Base-by-base conservation (phyloP, 2,329 filamentous ascomycete species). In the Venturia pyrina region DNA sequence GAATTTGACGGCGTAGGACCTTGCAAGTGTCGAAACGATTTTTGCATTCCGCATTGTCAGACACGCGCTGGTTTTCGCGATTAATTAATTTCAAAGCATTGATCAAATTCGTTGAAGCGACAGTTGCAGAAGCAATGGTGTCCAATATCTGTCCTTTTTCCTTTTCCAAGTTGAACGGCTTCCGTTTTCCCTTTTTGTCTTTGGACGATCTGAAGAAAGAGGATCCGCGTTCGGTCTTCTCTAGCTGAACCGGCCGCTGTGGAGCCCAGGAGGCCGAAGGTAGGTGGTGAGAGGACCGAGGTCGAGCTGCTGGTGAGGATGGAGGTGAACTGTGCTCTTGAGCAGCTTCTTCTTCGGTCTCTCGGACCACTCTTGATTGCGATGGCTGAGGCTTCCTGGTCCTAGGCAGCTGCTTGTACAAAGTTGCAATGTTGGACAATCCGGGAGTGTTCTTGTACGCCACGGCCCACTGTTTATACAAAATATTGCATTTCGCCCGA, bases 81-180 rank as follows among this genome's bases (percentile, higher is more conserved):
- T 98, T 97, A 78, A 97, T 93, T 65, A 89, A 87, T 75, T 95
- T 92, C 46, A 99, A 81, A 0, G 88, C 86, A 73, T 99, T 98
- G 73, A 88, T 83, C 48, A 99, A 81, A 73, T 96, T 96, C 0
- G 90, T 97, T n/a, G 91, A 88, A 3, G 92, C 90, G 48, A 98
- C 90, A 0, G 91, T 93, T 0, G 93, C 87, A 60, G 93, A 90
- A 3, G 93, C 95, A 69, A 99, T 92, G n/a, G 88, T 86, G 68
- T 88, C 86, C 69, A 96, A 88, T 80, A 99, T 92, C 67, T 89
- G 83, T 0, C 90, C 89, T 75, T 93, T 93, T 75, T 98, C 95
- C 48, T 86, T 88, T 70, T 96, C 90, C 0, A 98, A 81, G 73
- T 89, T 91, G 80, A 98, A 97, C 0, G 85, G 80, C 72, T 83